phyloP scores from a whole-genome alignment of 1,284 basidiomycete genomes.

The Meripilus lineatus region DNA sequence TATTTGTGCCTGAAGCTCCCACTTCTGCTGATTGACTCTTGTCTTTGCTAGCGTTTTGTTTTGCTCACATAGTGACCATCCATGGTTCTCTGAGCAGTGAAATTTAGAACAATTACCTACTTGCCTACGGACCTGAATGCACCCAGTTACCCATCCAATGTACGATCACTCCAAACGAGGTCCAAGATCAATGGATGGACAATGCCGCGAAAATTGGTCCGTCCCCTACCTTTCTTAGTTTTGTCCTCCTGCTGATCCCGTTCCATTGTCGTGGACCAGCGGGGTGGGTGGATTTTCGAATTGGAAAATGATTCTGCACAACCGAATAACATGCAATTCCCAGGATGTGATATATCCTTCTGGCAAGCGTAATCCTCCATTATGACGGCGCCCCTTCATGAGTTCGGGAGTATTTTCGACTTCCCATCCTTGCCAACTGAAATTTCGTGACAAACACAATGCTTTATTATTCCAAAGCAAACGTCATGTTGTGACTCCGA shows the following conservation, averaged over 20 bases:
- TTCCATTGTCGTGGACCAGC: too few relatives aligned
- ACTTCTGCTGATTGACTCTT: conserved; percentile 6
- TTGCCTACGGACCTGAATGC: not conserved
- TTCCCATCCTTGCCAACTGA: too few relatives aligned
- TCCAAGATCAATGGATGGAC: not conserved
- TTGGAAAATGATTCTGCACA: too few relatives aligned
- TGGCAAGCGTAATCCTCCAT: too few relatives aligned
- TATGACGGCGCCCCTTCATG: too few relatives aligned
- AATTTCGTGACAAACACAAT: not conserved
- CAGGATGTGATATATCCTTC: too few relatives aligned
- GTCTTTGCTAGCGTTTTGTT: not conserved
- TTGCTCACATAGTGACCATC: not conserved
- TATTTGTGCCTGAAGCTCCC: conserved; percentile 2
- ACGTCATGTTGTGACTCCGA: not conserved
- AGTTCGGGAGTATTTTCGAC: too few relatives aligned
- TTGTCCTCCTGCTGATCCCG: too few relatives aligned
- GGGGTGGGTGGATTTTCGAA: too few relatives aligned
- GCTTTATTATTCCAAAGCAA: not conserved
- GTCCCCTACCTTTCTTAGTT: not conserved
- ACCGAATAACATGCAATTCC: too few relatives aligned
- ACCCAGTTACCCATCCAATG: too few relatives aligned
- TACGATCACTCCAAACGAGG: not conserved
- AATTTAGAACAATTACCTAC: not conserved
- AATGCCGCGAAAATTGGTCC: not conserved
- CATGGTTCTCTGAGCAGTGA: not conserved